Conservation (phyloP, 768 basidiomycete genomes). For the Tulasnella sp. region DNA sequence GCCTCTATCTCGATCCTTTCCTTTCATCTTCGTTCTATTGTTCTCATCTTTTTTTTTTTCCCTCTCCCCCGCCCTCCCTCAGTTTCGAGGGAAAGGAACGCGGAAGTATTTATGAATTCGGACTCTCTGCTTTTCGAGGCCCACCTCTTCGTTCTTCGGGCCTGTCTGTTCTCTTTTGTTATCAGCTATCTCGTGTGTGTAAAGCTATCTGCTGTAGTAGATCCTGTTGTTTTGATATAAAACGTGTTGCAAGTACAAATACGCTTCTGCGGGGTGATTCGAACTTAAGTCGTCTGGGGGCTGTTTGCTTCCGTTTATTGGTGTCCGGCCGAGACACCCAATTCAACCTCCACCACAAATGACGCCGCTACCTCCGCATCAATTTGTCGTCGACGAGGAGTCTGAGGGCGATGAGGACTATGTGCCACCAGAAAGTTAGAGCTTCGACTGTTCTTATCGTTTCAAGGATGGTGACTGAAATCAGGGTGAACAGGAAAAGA, state of each 20-base stretch:
- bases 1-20: neutral
- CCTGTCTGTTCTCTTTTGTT: neutral
- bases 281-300: neutral
- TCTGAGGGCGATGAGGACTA: conserved; percentile 19
- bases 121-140: neutral
- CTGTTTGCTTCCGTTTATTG: neutral
- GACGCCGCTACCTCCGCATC: neutral
- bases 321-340: neutral
- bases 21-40: neutral
- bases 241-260: neutral
- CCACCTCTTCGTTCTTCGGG: neutral
- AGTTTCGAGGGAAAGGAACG: neutral
- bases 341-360: neutral
- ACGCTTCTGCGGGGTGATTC: no score
- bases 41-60: neutral
- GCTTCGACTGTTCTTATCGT: neutral
- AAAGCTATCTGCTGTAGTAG: neutral
- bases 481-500: neutral
- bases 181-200: neutral
- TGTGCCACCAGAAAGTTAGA: neutral
- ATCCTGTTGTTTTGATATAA: neutral
- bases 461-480: neutral
- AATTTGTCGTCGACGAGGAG: neutral
- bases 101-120: neutral
- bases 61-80: neutral